Evolutionary conservation across 2,329 filamentous ascomycete species (phyloP).

Genomic region (Penicillium decumbens): DNA sequence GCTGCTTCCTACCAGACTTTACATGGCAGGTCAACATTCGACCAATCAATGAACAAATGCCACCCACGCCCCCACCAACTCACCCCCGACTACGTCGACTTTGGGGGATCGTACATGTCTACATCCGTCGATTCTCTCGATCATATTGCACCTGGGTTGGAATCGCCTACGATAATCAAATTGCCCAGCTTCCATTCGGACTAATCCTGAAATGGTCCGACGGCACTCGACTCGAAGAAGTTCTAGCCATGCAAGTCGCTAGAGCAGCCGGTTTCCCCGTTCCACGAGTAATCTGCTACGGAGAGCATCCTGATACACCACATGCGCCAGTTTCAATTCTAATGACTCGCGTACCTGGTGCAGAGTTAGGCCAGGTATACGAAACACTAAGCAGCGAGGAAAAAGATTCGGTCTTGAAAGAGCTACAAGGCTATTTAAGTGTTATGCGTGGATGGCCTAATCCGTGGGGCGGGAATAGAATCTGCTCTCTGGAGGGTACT

Average conservation of each 20-base stretch:
- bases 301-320: constrained; percentile 31
- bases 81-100: constrained; percentile 18
- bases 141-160: constrained; percentile 30
- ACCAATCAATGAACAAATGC: constrained; percentile 14
- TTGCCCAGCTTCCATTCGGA: constrained; percentile 36
- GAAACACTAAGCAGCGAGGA: constrained; percentile 28
- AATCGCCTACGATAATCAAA: constrained; percentile 29
- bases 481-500: constrained; percentile 29
- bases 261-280: constrained; percentile 29
- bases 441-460: constrained; percentile 32
- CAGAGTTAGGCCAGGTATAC: constrained; percentile 30
- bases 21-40: constrained; percentile 14
- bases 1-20: constrained; percentile 19
- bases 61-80: constrained; percentile 20
- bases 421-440: constrained; percentile 31
- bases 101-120: constrained; percentile 29
- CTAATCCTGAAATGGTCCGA: constrained; percentile 39
- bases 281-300: constrained; percentile 32
- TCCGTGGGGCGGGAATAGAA: constrained; percentile 21
- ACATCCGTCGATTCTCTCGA: constrained; percentile 28
- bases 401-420: constrained; percentile 23
- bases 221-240: constrained; percentile 34
- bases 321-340: constrained; percentile 35
- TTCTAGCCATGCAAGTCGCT: constrained; percentile 31
- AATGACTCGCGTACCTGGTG: constrained; percentile 38